Percentiles rank a stretch among this genome's conserved stretches.
These are phyloP conservation scores for Rhododendron kiyosumense DNA, from an alignment of 148 eudicot genomes.

Conservation along the genomic window DNA sequence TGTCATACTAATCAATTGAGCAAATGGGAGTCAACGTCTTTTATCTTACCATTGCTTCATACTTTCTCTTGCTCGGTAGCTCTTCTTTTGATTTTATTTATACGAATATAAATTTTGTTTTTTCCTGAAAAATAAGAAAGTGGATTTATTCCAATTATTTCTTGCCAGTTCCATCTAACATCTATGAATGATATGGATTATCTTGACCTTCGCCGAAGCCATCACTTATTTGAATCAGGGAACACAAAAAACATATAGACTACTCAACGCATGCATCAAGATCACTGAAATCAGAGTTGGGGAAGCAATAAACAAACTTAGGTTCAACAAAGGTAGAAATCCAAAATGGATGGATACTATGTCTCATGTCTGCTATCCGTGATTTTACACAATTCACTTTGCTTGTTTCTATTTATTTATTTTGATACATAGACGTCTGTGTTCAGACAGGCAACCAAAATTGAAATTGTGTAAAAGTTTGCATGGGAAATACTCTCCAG, in stretches of 20 bases:
- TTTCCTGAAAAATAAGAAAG: background rate
- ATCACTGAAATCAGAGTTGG: background rate
- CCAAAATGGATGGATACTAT: background rate
- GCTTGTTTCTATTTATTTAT: background rate
- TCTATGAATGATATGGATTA: background rate
- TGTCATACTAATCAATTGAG: background rate
- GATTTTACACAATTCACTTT: background rate
- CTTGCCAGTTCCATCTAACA: background rate
- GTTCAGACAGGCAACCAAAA: background rate
- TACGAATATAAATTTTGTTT: background rate
- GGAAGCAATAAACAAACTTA: background rate
- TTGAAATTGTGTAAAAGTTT: background rate
- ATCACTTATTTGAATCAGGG: background rate
- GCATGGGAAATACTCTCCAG: background rate
- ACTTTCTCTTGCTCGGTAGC: background rate
- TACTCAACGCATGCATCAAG: background rate
- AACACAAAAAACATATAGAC: background rate
- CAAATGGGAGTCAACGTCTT: background rate
- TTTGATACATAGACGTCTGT: too few relatives aligned
- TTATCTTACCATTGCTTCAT: background rate
- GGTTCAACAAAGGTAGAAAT: background rate
- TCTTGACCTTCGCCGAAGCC: background rate
- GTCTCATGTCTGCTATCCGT: background rate
- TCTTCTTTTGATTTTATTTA: background rate
- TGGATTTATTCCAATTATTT: background rate